Conservation (phyloP, 2,329 filamentous ascomycete genomes). For the Elsinoe ampelina region DNA sequence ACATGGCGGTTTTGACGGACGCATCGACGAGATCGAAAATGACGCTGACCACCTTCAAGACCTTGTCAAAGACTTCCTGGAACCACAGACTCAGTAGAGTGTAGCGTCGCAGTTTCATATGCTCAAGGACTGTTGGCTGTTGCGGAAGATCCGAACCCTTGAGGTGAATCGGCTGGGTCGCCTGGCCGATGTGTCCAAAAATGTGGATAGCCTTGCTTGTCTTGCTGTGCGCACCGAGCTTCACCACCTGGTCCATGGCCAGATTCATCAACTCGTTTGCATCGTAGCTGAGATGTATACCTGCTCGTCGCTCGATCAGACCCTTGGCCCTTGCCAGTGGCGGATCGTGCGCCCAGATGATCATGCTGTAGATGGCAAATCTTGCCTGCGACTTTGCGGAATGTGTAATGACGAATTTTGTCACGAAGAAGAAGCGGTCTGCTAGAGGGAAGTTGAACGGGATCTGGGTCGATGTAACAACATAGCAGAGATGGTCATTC, state of each 20-base stretch:
- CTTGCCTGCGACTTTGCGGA: conserved; percentile 87
- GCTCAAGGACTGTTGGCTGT: conserved; percentile 2
- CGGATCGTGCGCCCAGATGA: conserved; percentile 68
- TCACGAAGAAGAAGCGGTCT: conserved; percentile 69
- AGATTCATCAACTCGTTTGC: conserved; percentile 67
- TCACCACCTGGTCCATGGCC: conserved; percentile 66
- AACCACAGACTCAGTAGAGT: conserved; percentile 23
- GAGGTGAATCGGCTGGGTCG: conserved; percentile 50
- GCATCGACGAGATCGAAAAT: conserved; percentile 37
- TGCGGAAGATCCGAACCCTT: conserved; percentile 14
- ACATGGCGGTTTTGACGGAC: conserved; percentile 22
- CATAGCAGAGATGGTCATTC: conserved; percentile 54
- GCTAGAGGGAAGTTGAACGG: conserved; percentile 82
- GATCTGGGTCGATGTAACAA: conserved; percentile 53
- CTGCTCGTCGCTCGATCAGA: conserved; percentile 55
- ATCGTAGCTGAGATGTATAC: conserved; percentile 63
- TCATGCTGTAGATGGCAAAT: conserved; percentile 73
- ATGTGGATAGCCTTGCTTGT: conserved; percentile 72
- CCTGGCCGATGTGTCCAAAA: conserved; percentile 65
- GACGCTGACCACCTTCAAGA: conserved; percentile 22
- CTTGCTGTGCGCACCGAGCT: conserved; percentile 61
- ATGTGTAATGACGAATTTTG: conserved; percentile 89
- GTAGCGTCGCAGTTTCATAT: conserved; percentile 9
- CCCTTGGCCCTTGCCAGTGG: conserved; percentile 35
- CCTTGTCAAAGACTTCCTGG: conserved; percentile 23